Evolutionary conservation across 73 alveolate genomes (phyloP).

Genomic region (Blepharisma stoltei): DNA sequence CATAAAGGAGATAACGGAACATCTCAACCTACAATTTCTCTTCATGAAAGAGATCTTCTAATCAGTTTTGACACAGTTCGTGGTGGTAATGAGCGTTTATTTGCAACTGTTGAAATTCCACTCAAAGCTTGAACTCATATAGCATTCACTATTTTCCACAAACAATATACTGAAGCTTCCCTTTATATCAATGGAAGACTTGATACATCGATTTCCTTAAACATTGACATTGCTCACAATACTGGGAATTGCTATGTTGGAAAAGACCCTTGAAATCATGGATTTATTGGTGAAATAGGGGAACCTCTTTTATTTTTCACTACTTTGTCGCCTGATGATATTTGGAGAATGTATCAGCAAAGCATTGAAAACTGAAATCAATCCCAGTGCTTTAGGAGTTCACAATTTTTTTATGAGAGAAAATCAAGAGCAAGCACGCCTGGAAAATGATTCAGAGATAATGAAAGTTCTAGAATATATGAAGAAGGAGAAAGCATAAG

Average conservation of each 20-base stretch:
- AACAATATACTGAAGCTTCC: constrained; percentile 53
- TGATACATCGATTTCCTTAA: constrained; percentile 60
- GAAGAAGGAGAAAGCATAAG: constrained; percentile 39
- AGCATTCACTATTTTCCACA: background rate
- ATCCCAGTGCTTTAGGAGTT: constrained; percentile 29
- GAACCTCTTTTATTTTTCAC: constrained; percentile 57
- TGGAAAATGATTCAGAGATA: constrained; percentile 41
- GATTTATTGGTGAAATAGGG: constrained; percentile 62
- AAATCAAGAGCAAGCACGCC: constrained; percentile 42
- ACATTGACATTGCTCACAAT: constrained; percentile 46
- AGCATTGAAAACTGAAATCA: constrained; percentile 47
- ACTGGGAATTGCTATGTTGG: constrained; percentile 41
- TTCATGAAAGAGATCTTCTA: background rate
- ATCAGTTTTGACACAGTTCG: constrained; percentile 9
- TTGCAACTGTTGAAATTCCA: constrained; percentile 9
- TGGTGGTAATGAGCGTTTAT: constrained; percentile 19
- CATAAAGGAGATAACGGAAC: background rate
- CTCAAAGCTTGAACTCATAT: background rate
- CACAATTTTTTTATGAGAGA: constrained; percentile 46
- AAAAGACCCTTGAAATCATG: constrained; percentile 68
- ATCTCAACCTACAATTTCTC: background rate
- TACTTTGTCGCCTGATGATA: constrained; percentile 40
- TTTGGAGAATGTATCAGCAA: constrained; percentile 41
- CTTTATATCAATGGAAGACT: constrained; percentile 61
- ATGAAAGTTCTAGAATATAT: constrained; percentile 39